Base-by-base conservation (phyloP, 2,329 filamentous ascomycete genomes). In the Torrubiella hemipterigena region DNA sequence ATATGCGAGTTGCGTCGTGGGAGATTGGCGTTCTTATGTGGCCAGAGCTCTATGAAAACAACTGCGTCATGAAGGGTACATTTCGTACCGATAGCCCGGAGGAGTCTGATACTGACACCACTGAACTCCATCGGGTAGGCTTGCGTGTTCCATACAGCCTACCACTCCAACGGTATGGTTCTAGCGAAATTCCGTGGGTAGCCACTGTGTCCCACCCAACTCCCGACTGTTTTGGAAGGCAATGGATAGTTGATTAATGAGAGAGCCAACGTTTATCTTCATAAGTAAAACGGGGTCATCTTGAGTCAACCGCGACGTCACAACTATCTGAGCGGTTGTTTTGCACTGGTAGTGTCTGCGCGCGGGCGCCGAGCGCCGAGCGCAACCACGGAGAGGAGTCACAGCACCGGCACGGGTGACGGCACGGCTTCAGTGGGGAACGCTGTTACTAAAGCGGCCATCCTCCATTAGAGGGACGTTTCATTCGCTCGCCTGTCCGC, bases 1-100 rank as follows among this genome's bases (percentile, higher is more conserved):
- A 82, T 43, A 59, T 85, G 18, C 68, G 77, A 21, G 73, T 93
- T 17, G 76, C 79, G 35, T 91, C 82, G 18, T 94, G 79, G 61
- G 86, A 94, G 51, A 69, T 84, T 19, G 86, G 86, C 0, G 82
- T 94, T 2, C 49, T 93, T 28, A 67, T 93, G 1, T 93, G 85
- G 82, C 85, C 86, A 1, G 72, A 55, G 7, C 48, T 78, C 13
- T 61, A 70, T 18, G 54, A 56, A 7, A 52, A 63, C 16, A 51
- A 49, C 0, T 63, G 65, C 1, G 47, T 51, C 6, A 91, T 93
- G 80, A 59, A 79, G 2, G 73, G 74, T 2, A 72, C 71, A 1
- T 89, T 87, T 51, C 64, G 67, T 37, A 64, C 49, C 4, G 78
- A 91, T 50, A 47, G 40, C 15, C 73, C 77, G 4, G 29, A 45